Evolutionary conservation across 2,329 filamentous ascomycete species (phyloP).

Genomic region (Gnomoniopsis smithogilvyi): DNA sequence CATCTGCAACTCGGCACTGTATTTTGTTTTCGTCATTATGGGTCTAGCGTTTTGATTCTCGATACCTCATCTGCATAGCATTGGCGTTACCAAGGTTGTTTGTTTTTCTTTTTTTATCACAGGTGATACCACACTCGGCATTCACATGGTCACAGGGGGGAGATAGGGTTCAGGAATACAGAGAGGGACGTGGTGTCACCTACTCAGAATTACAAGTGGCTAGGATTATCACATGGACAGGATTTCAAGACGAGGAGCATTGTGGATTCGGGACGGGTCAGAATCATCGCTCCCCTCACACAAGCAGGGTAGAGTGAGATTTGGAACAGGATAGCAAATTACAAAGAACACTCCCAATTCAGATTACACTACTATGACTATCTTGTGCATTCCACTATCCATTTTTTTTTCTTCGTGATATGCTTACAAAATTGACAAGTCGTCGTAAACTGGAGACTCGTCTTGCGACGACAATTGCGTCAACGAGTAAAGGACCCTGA

Average conservation of each 20-base stretch:
- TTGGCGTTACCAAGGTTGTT: not conserved
- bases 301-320: not conserved
- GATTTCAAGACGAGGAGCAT: not conserved
- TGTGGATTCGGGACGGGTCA: not conserved
- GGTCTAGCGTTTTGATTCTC: constrained; percentile 11
- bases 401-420: not conserved
- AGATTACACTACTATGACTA: not conserved
- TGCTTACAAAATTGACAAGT: not conserved
- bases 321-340: not conserved
- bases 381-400: not conserved
- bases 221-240: not conserved
- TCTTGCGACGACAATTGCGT: not conserved
- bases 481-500: not conserved
- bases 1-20: constrained; percentile 28
- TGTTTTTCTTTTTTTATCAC: constrained; percentile 2
- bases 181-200: not conserved
- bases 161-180: not conserved
- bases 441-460: not conserved
- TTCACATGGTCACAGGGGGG: not conserved
- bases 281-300: not conserved
- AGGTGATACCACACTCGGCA: constrained; percentile 7
- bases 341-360: not conserved
- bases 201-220: not conserved
- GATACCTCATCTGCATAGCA: constrained; percentile 17
- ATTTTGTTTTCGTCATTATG: constrained; percentile 20